Percentiles rank a stretch among this genome's conserved stretches.
Conservation (phyloP, 1,284 basidiomycete genomes). For the Ceratobasidium sp. region DNA sequence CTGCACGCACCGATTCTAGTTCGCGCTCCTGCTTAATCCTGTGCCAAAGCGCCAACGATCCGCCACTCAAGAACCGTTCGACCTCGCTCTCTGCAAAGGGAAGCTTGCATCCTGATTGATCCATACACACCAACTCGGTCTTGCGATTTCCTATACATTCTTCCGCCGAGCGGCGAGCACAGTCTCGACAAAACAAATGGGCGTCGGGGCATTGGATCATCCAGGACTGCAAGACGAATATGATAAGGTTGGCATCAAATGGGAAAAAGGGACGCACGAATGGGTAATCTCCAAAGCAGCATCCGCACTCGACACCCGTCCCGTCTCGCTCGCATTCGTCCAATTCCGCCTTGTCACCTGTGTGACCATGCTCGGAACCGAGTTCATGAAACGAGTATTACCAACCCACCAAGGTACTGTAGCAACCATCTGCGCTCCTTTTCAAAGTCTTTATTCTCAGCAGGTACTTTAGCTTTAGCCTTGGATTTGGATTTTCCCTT, state of each 20-base stretch:
- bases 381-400: constrained; percentile 39
- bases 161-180: constrained; percentile 55
- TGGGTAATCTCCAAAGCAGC: constrained; percentile 74
- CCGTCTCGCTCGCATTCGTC: constrained; percentile 53
- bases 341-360: constrained; percentile 50
- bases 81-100: constrained; percentile 61
- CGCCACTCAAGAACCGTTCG: constrained; percentile 59
- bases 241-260: not conserved
- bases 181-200: constrained; percentile 72
- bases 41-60: constrained; percentile 69
- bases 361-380: constrained; percentile 42
- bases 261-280: constrained; percentile 60
- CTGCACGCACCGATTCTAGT: constrained; percentile 63
- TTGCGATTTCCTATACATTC: constrained; percentile 51
- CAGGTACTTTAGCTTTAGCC: constrained; percentile 56
- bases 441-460: constrained; percentile 55
- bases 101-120: constrained; percentile 74
- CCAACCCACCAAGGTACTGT: constrained; percentile 39
- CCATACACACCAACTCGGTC: constrained; percentile 74
- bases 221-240: constrained; percentile 59
- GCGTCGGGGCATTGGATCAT: constrained; percentile 86
- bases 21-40: constrained; percentile 77
- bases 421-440: constrained; percentile 56
- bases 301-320: constrained; percentile 77
- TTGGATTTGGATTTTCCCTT: too few species aligned